phyloP scores from a whole-genome alignment of 148 eudicot genomes.

The Fagopyrum tataricum region DNA sequence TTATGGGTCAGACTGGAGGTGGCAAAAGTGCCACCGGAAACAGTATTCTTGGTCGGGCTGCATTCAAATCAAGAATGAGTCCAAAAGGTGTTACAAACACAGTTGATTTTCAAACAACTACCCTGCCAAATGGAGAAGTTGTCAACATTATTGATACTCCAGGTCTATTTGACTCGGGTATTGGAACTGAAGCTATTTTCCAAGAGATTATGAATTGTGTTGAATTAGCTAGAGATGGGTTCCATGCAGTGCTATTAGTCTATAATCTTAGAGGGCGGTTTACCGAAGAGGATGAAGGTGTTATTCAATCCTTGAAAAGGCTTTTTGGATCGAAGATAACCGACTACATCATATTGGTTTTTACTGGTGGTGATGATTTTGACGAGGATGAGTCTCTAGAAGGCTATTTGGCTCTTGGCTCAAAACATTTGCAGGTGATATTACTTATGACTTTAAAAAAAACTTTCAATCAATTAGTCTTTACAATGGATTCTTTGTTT shows the following conservation, averaged over 20 bases:
- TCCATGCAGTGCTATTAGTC: constrained; percentile 72
- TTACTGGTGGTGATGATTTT: constrained; percentile 75
- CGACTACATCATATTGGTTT: constrained; percentile 70
- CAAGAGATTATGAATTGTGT: constrained; percentile 75
- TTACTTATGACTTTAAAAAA: no score
- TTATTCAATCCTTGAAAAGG: constrained; percentile 36
- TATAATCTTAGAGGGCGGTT: constrained; percentile 54
- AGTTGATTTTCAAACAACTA: constrained; percentile 55
- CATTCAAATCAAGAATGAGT: constrained; percentile 48
- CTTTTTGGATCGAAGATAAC: constrained; percentile 60
- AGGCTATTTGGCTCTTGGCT: constrained; percentile 50
- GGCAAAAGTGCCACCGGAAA: constrained; percentile 90
- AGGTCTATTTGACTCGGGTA: constrained; percentile 21
- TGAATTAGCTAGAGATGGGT: constrained; percentile 66
- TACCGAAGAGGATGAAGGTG: constrained; percentile 51
- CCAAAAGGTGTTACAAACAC: constrained; percentile 61
- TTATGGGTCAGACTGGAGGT: constrained; percentile 73
- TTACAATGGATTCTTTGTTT: neutral
- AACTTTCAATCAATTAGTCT: no score
- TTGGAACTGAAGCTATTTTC: constrained; percentile 42
- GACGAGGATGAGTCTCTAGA: constrained; percentile 55
- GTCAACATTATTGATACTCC: constrained; percentile 82
- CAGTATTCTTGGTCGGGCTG: constrained; percentile 51
- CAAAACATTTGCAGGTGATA: constrained; percentile 52
- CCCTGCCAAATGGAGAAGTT: constrained; percentile 47